Conservation (phyloP, 306 rosid genomes). For the Acacia confusa region DNA sequence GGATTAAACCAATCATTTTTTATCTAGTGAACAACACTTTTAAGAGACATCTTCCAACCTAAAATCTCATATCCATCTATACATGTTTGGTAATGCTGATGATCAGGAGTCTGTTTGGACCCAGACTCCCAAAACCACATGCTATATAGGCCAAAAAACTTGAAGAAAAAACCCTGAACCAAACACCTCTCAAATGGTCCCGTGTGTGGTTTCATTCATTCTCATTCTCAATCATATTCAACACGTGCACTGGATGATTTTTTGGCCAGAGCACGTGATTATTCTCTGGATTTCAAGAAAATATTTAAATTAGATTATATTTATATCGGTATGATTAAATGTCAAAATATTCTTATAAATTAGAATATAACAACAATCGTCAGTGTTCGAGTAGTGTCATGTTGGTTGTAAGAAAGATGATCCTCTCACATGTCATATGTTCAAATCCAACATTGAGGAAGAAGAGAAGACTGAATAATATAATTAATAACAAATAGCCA, state of each 20-base stretch:
- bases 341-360: too few relatives aligned
- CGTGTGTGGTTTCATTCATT: neutral
- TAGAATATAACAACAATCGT: too few relatives aligned
- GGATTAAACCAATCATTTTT: too few relatives aligned
- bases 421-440: too few relatives aligned
- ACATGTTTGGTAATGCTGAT: neutral
- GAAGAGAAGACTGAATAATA: too few relatives aligned
- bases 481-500: too few relatives aligned
- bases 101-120: neutral
- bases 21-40: too few relatives aligned
- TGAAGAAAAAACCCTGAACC: neutral
- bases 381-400: too few relatives aligned
- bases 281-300: neutral
- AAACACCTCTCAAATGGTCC: neutral
- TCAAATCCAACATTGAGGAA: too few relatives aligned
- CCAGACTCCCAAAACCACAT: neutral
- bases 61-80: too few relatives aligned
- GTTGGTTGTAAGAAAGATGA: too few relatives aligned
- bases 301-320: neutral
- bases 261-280: neutral
- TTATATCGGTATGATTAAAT: neutral
- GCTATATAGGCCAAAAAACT: neutral
- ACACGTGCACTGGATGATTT: neutral
- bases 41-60: too few relatives aligned
- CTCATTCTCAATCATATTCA: neutral